Base-by-base conservation (phyloP, 1,139 yeast genomes). In the Sugiyamaella sp. region DNA sequence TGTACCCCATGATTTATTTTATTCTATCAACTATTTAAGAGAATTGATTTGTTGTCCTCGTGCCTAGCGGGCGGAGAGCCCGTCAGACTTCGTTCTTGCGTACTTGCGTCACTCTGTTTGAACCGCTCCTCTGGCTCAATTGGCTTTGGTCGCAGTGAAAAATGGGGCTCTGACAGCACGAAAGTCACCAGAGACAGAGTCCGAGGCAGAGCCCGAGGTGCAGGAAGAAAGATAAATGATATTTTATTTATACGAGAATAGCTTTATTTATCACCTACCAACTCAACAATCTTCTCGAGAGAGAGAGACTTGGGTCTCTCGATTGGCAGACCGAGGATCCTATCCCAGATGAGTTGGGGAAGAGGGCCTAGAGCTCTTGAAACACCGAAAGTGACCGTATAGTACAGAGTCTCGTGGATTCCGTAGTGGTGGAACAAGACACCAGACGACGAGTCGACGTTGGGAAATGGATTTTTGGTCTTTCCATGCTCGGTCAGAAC, bases 401-500 rank as follows among this genome's bases (percentile, higher is more conserved):
- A 93, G 88, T 89, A 93, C 54, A 95, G 85, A 68, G 90, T 88
- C 80, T 93, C 96, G 60, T 88, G 87, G 76, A 93, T 82, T 64
- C 98, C 98, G 80, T 91, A 93, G 84, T 93, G 90, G 78, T 91
- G 96, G 79, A 93, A 85, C 68, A 93, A 79, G 64, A 91, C 96
- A 79, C 98, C 98, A 53, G 97, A 90, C 78, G 89, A 96, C 57
- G 97, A 89, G 77, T 91, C 98, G 67, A 91, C 98, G 75, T 91
- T 91, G 76, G 98, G 98, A 93, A 93, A 90, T 78, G 97, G 97
- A 84, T 90, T 91, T 84, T 89, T 89, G 71, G 97, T 90, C 84
- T 91, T 91, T 76, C 98, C 98, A 76, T 91, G 98, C 80, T 89
- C 82, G 71, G 95, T 86, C 73, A 91, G 82, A 60, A 91, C 98